Evolutionary conservation across 495 filamentous ascomycete species (phyloP).

Genomic region (Rhypophila decipiens): DNA sequence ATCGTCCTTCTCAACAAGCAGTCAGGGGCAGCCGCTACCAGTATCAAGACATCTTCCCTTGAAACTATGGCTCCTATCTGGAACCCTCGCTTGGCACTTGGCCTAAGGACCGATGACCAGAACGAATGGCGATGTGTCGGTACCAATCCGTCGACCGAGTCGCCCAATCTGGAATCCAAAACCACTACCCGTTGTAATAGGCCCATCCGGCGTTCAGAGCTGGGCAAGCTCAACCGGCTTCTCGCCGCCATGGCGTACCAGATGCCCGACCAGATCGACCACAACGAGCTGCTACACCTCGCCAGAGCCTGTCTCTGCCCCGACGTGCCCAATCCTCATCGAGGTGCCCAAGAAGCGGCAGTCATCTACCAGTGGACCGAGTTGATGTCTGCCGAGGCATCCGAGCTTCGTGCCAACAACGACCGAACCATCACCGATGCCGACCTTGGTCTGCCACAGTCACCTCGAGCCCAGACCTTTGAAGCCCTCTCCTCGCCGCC

Average conservation of each 20-base stretch:
- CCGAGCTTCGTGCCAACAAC: neutral
- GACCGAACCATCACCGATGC: neutral
- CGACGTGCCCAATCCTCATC: slow-evolving; percentile 3
- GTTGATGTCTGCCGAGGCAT: slow-evolving; percentile 7
- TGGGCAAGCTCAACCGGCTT: slow-evolving; percentile 7
- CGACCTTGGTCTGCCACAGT: slow-evolving; percentile 2
- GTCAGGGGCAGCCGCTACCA: no score
- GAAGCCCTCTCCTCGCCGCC: neutral
- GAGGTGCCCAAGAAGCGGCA: slow-evolving; percentile 6
- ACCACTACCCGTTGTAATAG: neutral
- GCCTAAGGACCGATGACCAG: slow-evolving; percentile 1
- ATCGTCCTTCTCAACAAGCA: no score
- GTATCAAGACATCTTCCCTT: neutral
- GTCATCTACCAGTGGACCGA: slow-evolving; percentile 11
- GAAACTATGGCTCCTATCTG: slow-evolving; percentile 4
- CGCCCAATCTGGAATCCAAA: neutral
- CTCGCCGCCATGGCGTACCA: slow-evolving; percentile 8
- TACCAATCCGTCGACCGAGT: neutral
- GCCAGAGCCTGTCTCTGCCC: slow-evolving; percentile 7
- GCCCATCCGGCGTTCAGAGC: slow-evolving; percentile 3
- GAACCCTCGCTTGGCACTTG: slow-evolving; percentile 4
- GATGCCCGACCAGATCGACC: slow-evolving; percentile 10
- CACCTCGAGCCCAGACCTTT: neutral
- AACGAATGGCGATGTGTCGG: slow-evolving; percentile 3
- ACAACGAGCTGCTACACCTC: slow-evolving; percentile 7